Percentiles rank a stretch among this genome's conserved stretches.
phyloP scores from a whole-genome alignment of 2,329 filamentous ascomycete genomes.

The Fusarium compactum region DNA sequence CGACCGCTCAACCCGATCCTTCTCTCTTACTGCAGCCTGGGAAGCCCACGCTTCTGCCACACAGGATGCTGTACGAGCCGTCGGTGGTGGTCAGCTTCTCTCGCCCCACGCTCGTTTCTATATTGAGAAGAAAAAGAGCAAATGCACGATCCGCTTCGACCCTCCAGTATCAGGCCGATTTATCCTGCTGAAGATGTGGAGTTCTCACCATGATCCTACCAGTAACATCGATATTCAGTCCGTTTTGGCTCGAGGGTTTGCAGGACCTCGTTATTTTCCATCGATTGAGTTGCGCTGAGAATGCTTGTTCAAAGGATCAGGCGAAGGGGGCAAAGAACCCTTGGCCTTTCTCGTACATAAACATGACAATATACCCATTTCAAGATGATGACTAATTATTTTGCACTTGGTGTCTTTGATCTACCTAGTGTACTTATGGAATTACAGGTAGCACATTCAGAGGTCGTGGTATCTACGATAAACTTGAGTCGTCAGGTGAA shows the following conservation, averaged over 20 bases:
- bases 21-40: conserved; percentile 50
- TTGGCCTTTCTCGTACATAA: background rate
- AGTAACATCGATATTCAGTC: conserved; percentile 91
- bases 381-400: background rate
- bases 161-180: conserved; percentile 84
- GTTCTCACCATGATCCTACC: conserved; percentile 72
- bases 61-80: conserved; percentile 68
- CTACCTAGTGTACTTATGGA: background rate
- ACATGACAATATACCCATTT: conserved; percentile 22
- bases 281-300: conserved; percentile 69
- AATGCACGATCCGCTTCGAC: conserved; percentile 87
- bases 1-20: conserved; percentile 39
- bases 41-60: conserved; percentile 66
- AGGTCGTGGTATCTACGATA: background rate
- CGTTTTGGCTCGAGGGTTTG: conserved; percentile 84
- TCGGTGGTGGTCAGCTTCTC: conserved; percentile 71
- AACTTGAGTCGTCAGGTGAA: background rate
- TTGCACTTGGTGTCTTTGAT: background rate
- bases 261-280: conserved; percentile 87
- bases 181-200: conserved; percentile 92
- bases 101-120: conserved; percentile 84
- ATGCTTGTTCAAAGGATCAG: background rate
- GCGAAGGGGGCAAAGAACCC: background rate
- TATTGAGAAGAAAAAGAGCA: conserved; percentile 84
- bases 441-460: background rate